These are phyloP conservation scores for Aspergillaceae sp. DNA, from an alignment of 2,329 filamentous ascomycete species.

Conservation along the genomic window DNA sequence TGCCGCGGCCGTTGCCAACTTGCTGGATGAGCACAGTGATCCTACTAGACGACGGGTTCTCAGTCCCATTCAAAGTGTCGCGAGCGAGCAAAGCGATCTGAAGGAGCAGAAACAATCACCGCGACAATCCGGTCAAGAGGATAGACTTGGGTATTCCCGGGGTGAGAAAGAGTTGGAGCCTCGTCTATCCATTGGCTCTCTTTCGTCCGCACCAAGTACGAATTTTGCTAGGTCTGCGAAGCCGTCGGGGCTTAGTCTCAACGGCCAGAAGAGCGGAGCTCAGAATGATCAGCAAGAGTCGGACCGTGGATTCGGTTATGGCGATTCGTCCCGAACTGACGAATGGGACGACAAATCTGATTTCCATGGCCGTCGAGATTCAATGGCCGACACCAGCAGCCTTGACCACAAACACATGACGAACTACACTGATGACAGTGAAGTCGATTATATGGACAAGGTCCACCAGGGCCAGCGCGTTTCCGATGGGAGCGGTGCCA, in stretches of 20 bases:
- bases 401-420: constrained; percentile 45
- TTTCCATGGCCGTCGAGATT: constrained; percentile 48
- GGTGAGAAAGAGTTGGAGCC: constrained; percentile 49
- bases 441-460: constrained; percentile 48
- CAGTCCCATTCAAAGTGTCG: constrained; percentile 88
- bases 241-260: constrained; percentile 45
- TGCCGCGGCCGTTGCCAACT: constrained; percentile 30
- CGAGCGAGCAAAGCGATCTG: constrained; percentile 68
- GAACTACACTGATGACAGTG: constrained; percentile 49
- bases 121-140: constrained; percentile 37
- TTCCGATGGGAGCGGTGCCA: constrained; percentile 59
- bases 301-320: constrained; percentile 31
- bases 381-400: constrained; percentile 41
- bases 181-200: constrained; percentile 49
- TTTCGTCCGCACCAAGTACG: constrained; percentile 51
- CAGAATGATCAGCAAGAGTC: constrained; percentile 30
- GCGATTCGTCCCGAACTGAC: constrained; percentile 20
- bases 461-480: constrained; percentile 61
- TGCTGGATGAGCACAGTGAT: constrained; percentile 36
- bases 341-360: constrained; percentile 20
- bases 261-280: constrained; percentile 38
- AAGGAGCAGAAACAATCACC: constrained; percentile 54
- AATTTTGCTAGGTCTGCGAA: constrained; percentile 49
- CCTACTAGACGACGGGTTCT: constrained; percentile 60
- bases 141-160: constrained; percentile 40